Evolutionary conservation across 805 yeast genomes (phyloP).

Genomic region (Cyberlindnera mrakii): DNA sequence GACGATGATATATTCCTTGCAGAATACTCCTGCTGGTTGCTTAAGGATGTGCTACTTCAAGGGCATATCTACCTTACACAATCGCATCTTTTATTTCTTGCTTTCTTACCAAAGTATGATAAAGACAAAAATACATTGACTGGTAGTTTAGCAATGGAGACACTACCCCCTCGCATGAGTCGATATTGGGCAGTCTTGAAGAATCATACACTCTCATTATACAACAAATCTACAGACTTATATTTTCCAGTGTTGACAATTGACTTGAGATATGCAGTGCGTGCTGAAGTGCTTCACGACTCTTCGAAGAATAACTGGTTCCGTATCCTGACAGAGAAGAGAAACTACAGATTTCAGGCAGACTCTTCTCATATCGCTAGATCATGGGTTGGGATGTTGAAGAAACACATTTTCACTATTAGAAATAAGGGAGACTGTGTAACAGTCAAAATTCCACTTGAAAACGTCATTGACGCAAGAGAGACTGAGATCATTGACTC

Average conservation of each 20-base stretch:
- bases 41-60: conserved; percentile 76
- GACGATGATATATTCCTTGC: conserved; percentile 49
- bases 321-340: conserved; percentile 49
- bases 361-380: conserved; percentile 71
- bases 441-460: conserved; percentile 69
- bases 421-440: conserved; percentile 68
- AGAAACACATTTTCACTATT: conserved; percentile 71
- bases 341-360: conserved; percentile 60
- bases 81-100: conserved; percentile 63
- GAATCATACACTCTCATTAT: conserved; percentile 62
- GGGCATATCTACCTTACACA: conserved; percentile 78
- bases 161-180: conserved; percentile 21
- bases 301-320: conserved; percentile 37
- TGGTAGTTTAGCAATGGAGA: conserved; percentile 44
- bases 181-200: conserved; percentile 80
- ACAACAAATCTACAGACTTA: conserved; percentile 66
- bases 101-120: conserved; percentile 61
- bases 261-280: conserved; percentile 57
- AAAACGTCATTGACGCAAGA: conserved; percentile 57
- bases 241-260: conserved; percentile 78
- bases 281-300: conserved; percentile 46
- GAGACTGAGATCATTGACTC: conserved; percentile 48
- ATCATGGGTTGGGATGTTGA: conserved; percentile 71
- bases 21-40: conserved; percentile 74
- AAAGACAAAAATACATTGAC: conserved; percentile 37